Evolutionary conservation across 495 filamentous ascomycete genomes (phyloP), one percentile per base, ranked within the genome.

Genomic region (Trypethelium eluteriae): DNA sequence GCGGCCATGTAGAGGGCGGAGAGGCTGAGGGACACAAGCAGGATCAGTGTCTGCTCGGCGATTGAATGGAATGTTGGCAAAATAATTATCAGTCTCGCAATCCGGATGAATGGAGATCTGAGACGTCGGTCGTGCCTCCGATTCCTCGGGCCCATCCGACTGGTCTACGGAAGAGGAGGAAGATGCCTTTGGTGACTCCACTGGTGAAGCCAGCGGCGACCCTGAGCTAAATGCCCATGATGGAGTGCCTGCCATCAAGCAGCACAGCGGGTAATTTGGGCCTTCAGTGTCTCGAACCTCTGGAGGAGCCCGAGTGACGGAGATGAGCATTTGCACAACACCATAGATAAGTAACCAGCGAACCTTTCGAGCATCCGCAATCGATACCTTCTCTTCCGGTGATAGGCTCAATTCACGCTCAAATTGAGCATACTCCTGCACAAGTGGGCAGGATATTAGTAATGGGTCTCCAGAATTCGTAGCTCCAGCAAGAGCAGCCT

Each of bases 301-400:
- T 47, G 69, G 69, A 14, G 77, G 77, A 0, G 75, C 77, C 32
- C 72, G 71, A 2, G 69, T 71, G 10, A 76, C 70, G 16, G 75
- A 77, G 32, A 73, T 70, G 25, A 79, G 72, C 67, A 77, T 75
- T 73, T 92, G 89, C 25, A 92, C 76, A 14, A 88, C 78, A 39
- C 85, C 83, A 73, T 92, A 92, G 46, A 92, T 81, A 12, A 92
- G 75, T 2, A 90, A 77, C 89, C 89, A 92, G 62, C 89, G 84
- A 25, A 79, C 73, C 69, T 76, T 78, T 3, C 78, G 71, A 25
- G 75, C 76, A 41, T 80, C 78, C 2, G 73, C 66, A 41, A 74
- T 64, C 0, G 78, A 75, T 0, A 82, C 72, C 57, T 77, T 76
- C 53, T 80, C 75, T 39, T 80, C 76, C 41, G 74, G 72, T 44